Conservation (phyloP, 2,329 filamentous ascomycete species). For the Bertia moriformis region DNA sequence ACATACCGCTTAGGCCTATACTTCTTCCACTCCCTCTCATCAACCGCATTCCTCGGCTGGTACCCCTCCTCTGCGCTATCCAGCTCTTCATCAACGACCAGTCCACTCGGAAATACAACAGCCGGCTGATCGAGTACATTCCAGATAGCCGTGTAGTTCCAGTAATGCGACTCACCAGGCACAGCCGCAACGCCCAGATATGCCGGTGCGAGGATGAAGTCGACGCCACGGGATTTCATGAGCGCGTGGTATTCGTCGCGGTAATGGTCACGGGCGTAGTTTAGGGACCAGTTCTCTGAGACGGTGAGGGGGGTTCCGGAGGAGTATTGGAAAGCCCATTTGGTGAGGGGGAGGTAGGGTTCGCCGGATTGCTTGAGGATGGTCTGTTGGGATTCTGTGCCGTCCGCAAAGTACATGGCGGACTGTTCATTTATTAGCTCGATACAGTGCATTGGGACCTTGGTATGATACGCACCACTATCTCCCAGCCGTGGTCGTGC, state of each 20-base stretch:
- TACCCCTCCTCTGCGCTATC: slow-evolving; percentile 3
- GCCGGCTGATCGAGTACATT: slow-evolving; percentile 15
- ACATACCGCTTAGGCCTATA: slow-evolving; percentile 5
- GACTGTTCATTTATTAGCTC: background rate
- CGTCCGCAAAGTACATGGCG: slow-evolving; percentile 11
- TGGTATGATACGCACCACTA: slow-evolving; percentile 3
- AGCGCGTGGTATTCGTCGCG: slow-evolving; percentile 5
- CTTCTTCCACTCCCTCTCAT: slow-evolving; percentile 3
- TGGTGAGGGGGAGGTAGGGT: slow-evolving; percentile 12
- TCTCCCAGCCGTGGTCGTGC: slow-evolving; percentile 8
- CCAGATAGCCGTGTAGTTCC: slow-evolving; percentile 14
- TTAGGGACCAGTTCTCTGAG: slow-evolving; percentile 9
- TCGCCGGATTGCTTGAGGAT: slow-evolving; percentile 10
- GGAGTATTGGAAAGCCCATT: slow-evolving; percentile 8
- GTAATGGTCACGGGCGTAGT: slow-evolving; percentile 7
- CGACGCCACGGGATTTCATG: slow-evolving; percentile 9
- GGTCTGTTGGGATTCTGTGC: slow-evolving; percentile 5
- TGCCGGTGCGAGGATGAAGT: slow-evolving; percentile 12
- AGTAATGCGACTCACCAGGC: slow-evolving; percentile 9
- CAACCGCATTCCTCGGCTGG: slow-evolving; percentile 2
- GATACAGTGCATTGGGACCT: background rate
- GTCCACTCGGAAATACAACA: slow-evolving; percentile 11
- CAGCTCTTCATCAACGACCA: slow-evolving; percentile 3
- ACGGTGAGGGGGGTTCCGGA: slow-evolving; percentile 3
- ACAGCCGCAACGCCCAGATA: slow-evolving; percentile 9